Evolutionary conservation across 805 yeast genomes (phyloP), one percentile per base, ranked within the genome.

Genomic region (Teunomyces aglyptinius): DNA sequence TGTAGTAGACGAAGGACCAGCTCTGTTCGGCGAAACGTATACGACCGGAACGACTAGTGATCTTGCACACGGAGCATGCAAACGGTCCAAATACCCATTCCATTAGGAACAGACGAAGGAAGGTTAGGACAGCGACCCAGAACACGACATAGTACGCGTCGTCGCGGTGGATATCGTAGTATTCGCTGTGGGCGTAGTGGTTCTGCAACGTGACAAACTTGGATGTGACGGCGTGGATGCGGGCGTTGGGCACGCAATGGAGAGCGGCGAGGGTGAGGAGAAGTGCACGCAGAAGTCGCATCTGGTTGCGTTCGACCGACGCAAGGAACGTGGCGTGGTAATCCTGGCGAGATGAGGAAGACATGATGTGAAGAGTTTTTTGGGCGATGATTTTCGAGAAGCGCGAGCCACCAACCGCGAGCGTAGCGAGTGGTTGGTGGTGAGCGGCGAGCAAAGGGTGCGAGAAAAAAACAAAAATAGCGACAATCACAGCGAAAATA

Each of bases 1-100:
- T 54, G 68, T 81, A 87, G 61, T 86, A 87, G 5, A 79, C 56
- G 13, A 80, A 61, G 28, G 80, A 71, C 96, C 96, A 90, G 43
- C 89, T 83, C 70, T 89, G 97, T 65, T 89, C 97, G 47, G 89
- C 86, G 60, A 87, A 89, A 48, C 96, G 76, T 46, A 78, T 78
- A 18, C 73, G 69, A 0, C 85, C 78, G 55, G 81, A 83, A 12
- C 61, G 63, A 2, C 75, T 65, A 33, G 63, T 63, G 41, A 86
- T 80, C 19, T 77, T 69, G 40, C 70, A 60, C 6, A 44, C 47
- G 40, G 43, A 47, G 6, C 53, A 53, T 2, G 89, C 89, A 41
- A 82, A 57, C 15, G 91, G 89, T 45, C 68, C 72, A 41, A 86
- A 74, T 7, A 80, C 53, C 51, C 68, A 77, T 44, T 76, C 73